phyloP scores from a whole-genome alignment of 2,329 filamentous ascomycete species.

The Sphaceloma murrayae region DNA sequence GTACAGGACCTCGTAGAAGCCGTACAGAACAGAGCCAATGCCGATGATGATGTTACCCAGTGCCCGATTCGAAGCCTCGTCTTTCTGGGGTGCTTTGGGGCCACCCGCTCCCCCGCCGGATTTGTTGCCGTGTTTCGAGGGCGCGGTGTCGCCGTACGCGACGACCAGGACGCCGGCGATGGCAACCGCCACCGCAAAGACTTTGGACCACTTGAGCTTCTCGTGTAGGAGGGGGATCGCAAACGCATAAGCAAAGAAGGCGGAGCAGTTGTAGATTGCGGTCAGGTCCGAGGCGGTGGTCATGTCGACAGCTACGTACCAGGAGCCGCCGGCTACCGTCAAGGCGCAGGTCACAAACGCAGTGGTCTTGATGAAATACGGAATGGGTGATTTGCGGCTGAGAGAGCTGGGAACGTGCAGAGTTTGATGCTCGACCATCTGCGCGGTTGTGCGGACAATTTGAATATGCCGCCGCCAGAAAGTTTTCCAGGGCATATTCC shows the following conservation, averaged over 20 bases:
- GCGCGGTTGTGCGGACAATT: constrained; percentile 55
- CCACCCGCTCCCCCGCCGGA: constrained; percentile 46
- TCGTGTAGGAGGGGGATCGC: constrained; percentile 84
- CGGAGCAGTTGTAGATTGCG: constrained; percentile 98
- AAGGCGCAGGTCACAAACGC: constrained; percentile 74
- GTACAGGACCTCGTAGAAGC: constrained; percentile 94
- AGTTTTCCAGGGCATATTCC: constrained; percentile 64
- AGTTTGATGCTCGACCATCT: constrained; percentile 78
- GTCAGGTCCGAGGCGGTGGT: constrained; percentile 91
- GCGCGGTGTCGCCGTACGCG: constrained; percentile 68
- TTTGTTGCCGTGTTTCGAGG: constrained; percentile 44
- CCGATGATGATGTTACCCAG: constrained; percentile 89
- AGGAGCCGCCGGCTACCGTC: constrained; percentile 82
- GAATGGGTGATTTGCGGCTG: constrained; percentile 45
- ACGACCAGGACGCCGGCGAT: constrained; percentile 89
- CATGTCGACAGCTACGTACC: constrained; percentile 91
- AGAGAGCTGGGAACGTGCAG: constrained; percentile 51
- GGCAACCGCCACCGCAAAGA: constrained; percentile 74
- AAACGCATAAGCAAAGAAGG: constrained; percentile 97
- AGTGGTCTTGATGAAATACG: constrained; percentile 71
- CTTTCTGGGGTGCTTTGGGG: constrained; percentile 34
- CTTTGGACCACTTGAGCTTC: constrained; percentile 73
- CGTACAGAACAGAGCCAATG: constrained; percentile 81
- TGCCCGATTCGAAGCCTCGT: constrained; percentile 57
- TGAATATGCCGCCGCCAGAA: constrained; percentile 73